Percentiles rank a stretch among this genome's conserved stretches.
These are phyloP conservation scores for Imleria badia DNA, from an alignment of 768 basidiomycete genomes.

Conservation along the genomic window DNA sequence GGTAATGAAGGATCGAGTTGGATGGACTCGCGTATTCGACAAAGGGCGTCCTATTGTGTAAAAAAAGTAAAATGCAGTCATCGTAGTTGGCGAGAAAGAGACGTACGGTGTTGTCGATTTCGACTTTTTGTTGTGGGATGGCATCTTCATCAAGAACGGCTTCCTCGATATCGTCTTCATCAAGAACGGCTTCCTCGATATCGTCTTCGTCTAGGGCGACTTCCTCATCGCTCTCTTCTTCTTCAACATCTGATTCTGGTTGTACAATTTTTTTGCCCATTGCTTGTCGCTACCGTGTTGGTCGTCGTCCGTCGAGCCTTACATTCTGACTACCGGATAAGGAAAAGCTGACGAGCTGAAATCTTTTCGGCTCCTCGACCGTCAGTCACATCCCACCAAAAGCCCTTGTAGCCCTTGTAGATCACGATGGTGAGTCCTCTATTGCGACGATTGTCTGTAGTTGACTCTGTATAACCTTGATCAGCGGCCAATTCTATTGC, in stretches of 20 bases:
- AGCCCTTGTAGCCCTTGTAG: not conserved
- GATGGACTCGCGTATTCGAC: constrained; percentile 77
- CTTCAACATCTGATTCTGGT: constrained; percentile 13
- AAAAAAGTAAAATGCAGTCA: not conserved
- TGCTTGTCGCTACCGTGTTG: not conserved
- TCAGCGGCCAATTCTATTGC: constrained; percentile 73
- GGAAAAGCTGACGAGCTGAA: constrained; percentile 13
- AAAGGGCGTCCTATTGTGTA: constrained; percentile 62
- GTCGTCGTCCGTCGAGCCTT: not conserved
- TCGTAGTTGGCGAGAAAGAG: not conserved
- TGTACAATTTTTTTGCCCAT: constrained; percentile 17
- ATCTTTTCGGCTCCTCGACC: constrained; percentile 16
- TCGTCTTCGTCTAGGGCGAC: constrained; percentile 83
- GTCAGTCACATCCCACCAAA: not conserved
- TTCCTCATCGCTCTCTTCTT: constrained; percentile 37
- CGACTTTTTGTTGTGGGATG: constrained; percentile 70
- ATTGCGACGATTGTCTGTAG: not conserved
- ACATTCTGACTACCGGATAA: constrained; percentile 18
- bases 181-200: constrained; percentile 55
- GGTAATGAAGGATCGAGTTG: constrained; percentile 70
- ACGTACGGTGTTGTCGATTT: constrained; percentile 74
- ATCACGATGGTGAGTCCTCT: constrained; percentile 15
- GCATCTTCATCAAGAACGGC: constrained; percentile 71
- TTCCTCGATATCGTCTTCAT: constrained; percentile 74
- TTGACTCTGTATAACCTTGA: not conserved